Base-by-base conservation (phyloP, 2,329 filamentous ascomycete genomes). In the Ciborinia camelliae region DNA sequence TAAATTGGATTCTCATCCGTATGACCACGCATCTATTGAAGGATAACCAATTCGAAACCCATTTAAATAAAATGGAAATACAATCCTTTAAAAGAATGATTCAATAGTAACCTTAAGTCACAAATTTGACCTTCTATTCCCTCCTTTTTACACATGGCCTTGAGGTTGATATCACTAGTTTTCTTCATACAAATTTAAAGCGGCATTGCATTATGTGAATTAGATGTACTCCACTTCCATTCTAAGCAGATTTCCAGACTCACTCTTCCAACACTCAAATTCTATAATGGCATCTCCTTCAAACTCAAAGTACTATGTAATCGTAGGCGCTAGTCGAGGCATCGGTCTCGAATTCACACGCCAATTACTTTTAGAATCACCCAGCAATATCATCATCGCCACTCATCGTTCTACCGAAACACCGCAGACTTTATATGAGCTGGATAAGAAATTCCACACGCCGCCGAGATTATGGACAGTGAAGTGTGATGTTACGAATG, bases 401-500 rank as follows among this genome's bases (percentile, higher is more conserved):
- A 83, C 81, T 0, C 75, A 79, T 8, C 77, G 81, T 50, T 70
- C 75, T 14, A 26, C 8, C 10, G 30, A 54, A 37, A 26, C 23
- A 10, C 39, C 28, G 20, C 20, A 26, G 2, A 20, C 51, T 32
- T 45, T 63, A 5, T 26, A 10, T 7, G 39, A 63, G 20, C 30
- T 63, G 6, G 50, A n/a, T 20, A 26, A 35, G 37, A 20, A 15
- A 15, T n/a, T 55, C 14, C 39, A 54, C 3, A n/a, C 14, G 8
- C 30, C 55, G n/a, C 30, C 39, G 3, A 55, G 28, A 28, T 57
- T 73, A 8, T 68, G 48, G 3, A 67, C 69, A 5, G 26, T 73
- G 64, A 76, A 79, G 61, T 85, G 82, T 73, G 83, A 86, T 74
- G 78, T 86, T n/a, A 73, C 80, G 23, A 77, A 77, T 41, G 81